A percentile compares a stretch with the other conserved stretches of the same genome.
phyloP scores from a whole-genome alignment of 1,139 yeast species.

The Saccharomyces hybrid region DNA sequence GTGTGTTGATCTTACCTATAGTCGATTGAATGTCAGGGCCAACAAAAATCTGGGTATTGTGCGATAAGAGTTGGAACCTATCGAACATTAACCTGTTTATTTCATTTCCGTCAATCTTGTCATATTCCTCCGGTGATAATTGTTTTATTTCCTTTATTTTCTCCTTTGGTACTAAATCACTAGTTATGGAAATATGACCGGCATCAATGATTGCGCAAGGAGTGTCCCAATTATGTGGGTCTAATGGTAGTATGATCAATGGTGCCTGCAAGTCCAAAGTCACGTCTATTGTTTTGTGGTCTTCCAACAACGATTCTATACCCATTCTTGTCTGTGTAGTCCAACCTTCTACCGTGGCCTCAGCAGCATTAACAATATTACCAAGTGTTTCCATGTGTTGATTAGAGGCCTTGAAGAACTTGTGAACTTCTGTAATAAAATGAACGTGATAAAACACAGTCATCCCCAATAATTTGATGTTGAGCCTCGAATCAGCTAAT shows the following conservation, averaged over 20 bases:
- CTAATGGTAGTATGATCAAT: conserved; percentile 76
- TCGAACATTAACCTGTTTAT: conserved; percentile 83
- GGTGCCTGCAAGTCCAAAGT: conserved; percentile 92
- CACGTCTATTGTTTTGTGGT: conserved; percentile 82
- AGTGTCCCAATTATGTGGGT: conserved; percentile 69
- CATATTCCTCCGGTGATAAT: conserved; percentile 56
- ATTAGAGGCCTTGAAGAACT: conserved; percentile 80
- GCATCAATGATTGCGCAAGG: conserved; percentile 93
- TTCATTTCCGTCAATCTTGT: conserved; percentile 62
- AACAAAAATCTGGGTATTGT: conserved; percentile 81
- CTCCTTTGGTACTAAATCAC: conserved; percentile 71
- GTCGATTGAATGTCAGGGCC: conserved; percentile 78
- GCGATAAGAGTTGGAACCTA: conserved; percentile 64
- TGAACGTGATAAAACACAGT: conserved; percentile 80
- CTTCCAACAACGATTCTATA: conserved; percentile 84
- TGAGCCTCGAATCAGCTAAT: conserved; percentile 69
- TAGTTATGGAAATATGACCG: conserved; percentile 80
- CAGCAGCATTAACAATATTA: conserved; percentile 91
- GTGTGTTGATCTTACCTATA: conserved; percentile 56
- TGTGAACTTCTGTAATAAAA: conserved; percentile 65
- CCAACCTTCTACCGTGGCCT: conserved; percentile 85
- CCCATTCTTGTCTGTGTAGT: conserved; percentile 88
- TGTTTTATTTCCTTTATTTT: conserved; percentile 64
- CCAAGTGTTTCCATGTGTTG: conserved; percentile 83
- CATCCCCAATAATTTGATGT: conserved; percentile 75